Base-by-base conservation (phyloP, 2,329 filamentous ascomycete species). In the Fusarium sp. region DNA sequence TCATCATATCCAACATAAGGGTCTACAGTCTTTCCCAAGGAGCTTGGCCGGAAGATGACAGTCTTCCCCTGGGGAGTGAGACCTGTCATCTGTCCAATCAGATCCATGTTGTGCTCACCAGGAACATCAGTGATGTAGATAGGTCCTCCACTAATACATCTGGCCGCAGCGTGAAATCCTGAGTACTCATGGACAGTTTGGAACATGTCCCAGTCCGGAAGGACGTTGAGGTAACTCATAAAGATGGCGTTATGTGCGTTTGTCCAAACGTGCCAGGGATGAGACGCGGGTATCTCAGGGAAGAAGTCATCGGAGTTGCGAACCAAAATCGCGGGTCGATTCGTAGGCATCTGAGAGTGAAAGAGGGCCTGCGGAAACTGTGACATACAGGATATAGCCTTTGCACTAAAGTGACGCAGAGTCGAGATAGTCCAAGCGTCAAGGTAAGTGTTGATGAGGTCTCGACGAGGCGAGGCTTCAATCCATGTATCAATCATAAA, bases 241-340 rank as follows among this genome's bases (percentile, higher is more conserved):
- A 98, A 83, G 1, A 98, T 84, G 32, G 89, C 86, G 77, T 97
- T 98, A 80, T 98, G 92, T 0, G 95, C 95, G 77, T 98, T 99
- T 69, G 91, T 89, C 84, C 97, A 99, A 37, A 98, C 87, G 79
- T 99, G 96, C 95, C 96, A 99, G 0, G 94, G 88, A 67, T 99
- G 96, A 9, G 92, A 94, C 1, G 89, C 87, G 1, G 91, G 88
- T 6, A 94, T 87, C 46, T 94, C 88, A 0, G 96, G 96, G 79
- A 97, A 98, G 84, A 94, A 99, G 80, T 98, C 92, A 69, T 91
- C 94, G 1, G 93, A 97, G 80, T 97, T 98, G 48, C 96, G 91
- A 20, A 94, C 87, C 0, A 94, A 83, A 25, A 97, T 85, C 1
- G 88, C 84, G 0, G 93, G 92, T 52, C 90, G 89, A 77, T 91